Evolutionary conservation across 2,329 filamentous ascomycete species (phyloP), one percentile per base, ranked within the genome.

Genomic region (Thermomyces lanuginosus): DNA sequence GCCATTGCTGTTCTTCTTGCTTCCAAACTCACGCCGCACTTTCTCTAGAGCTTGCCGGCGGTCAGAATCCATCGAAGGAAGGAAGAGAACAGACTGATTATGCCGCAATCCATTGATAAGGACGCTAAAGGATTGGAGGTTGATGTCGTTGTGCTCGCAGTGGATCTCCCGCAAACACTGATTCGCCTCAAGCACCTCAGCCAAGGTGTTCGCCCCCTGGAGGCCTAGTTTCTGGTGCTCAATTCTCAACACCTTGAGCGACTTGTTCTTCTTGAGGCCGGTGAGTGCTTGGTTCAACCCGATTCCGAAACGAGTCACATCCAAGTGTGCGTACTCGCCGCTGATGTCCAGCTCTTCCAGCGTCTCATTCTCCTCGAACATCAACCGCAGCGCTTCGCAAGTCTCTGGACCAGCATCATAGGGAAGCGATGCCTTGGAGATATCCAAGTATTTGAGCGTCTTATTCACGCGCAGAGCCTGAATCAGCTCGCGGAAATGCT

Each of bases 121-220:
- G 27, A 73, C 70, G 0, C 72, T 77, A 36, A 77, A 73, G 1
- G 71, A 73, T 36, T 74, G 69, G n/a, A 78, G 57, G 23, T 72
- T 72, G 29, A 78, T 76, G 29, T 72, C 69, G 41, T 81, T 81
- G 45, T 76, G 71, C 35, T 76, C 73, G 46, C 75, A 80, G 39
- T 77, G 63, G 4, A 81, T 59, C 43, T 79, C 69, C 14, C 64
- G 60, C 4, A 81, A 52, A 1, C 64, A 66, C 2, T 49, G 58
- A 40, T 80, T 80, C 34, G 61, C 61, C 40, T 74, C 69, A 18
- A 80, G 53, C 9, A 80, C 73, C 10, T 75, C 72, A 2, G 74
- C 69, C 18, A 80, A 56, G 0, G 72, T 76, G 41, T 68, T 76
- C 3, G 75, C 74, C 16, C 75, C 75, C 48, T 74, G 71, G 12